These are phyloP conservation scores for Leishmania arabica DNA, from an alignment of 208 protist genomes.

Conservation along the genomic window DNA sequence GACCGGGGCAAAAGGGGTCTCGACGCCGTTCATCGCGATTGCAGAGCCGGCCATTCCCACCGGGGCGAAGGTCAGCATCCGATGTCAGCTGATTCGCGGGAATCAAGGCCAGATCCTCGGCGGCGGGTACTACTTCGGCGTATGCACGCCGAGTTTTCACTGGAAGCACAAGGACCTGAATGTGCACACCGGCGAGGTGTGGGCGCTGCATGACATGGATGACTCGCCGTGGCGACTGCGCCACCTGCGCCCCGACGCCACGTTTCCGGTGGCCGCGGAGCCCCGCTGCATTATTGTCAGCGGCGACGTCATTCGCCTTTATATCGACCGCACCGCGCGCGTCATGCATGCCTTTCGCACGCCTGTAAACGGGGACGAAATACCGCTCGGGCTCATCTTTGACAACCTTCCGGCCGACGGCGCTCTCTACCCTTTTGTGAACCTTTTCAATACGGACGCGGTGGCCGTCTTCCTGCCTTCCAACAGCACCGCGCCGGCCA, in stretches of 20 bases:
- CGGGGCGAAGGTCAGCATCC: conserved; percentile 60
- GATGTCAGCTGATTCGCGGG: conserved; percentile 84
- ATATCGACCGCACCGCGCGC: conserved; percentile 73
- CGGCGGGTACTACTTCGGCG: conserved; percentile 90
- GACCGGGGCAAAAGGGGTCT: conserved; percentile 54
- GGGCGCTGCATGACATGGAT: conserved; percentile 92
- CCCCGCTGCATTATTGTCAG: conserved; percentile 89
- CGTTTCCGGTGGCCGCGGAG: conserved; percentile 70
- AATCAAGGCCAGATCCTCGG: conserved; percentile 89
- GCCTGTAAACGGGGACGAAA: conserved; percentile 76
- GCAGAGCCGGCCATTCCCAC: conserved; percentile 76
- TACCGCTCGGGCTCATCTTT: conserved; percentile 77
- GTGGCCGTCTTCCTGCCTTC: conserved; percentile 85
- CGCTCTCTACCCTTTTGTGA: conserved; percentile 84
- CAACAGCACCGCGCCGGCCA: conserved; percentile 39
- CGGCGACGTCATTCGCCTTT: conserved; percentile 84
- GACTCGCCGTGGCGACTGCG: conserved; percentile 81
- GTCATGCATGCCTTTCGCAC: conserved; percentile 88
- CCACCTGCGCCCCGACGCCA: conserved; percentile 59
- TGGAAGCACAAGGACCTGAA: conserved; percentile 79
- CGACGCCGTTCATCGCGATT: conserved; percentile 86
- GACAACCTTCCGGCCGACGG: conserved; percentile 71
- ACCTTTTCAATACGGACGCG: conserved; percentile 90
- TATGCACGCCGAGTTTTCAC: conserved; percentile 67
- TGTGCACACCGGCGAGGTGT: conserved; percentile 68